These are phyloP conservation scores for Puccinia hordei DNA, from an alignment of 1,284 basidiomycete genomes.

Conservation along the genomic window DNA sequence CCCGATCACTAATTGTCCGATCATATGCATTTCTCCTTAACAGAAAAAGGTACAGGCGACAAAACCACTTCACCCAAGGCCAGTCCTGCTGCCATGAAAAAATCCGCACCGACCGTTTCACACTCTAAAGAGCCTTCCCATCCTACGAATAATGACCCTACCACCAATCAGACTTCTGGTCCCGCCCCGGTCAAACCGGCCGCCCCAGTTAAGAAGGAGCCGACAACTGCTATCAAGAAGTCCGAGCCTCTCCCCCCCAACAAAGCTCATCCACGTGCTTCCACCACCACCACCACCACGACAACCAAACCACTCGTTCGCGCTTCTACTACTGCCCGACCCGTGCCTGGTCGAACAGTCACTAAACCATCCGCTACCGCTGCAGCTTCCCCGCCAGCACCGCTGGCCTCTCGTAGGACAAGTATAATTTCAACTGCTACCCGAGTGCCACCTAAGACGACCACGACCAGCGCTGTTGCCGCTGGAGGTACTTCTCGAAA, in stretches of 20 bases:
- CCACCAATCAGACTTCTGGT: background rate
- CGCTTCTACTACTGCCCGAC: background rate
- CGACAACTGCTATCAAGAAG: constrained; percentile 14
- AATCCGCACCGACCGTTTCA: background rate
- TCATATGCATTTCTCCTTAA: background rate
- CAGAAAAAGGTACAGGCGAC: constrained; percentile 30
- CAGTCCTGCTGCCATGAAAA: constrained; percentile 17
- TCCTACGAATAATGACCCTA: background rate
- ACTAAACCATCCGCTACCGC: constrained; percentile 1
- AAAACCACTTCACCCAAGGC: constrained; percentile 22
- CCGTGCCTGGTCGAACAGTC: background rate
- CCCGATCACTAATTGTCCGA: constrained; percentile 6
- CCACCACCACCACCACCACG: background rate
- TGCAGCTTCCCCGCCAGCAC: background rate
- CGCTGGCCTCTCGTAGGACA: constrained; percentile 13
- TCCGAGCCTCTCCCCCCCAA: background rate
- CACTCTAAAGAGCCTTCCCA: constrained; percentile 1
- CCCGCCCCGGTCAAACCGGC: background rate
- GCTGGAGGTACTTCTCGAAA: constrained; percentile 12
- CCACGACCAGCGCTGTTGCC: constrained; percentile 21
- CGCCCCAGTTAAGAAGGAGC: constrained; percentile 3
- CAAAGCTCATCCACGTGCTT: constrained; percentile 26
- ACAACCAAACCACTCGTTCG: background rate
- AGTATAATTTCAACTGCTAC: constrained; percentile 15
- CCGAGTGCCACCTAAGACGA: constrained; percentile 17